Base-by-base conservation (phyloP, 164 flowering plant genomes). In the Vitis labrusca region DNA sequence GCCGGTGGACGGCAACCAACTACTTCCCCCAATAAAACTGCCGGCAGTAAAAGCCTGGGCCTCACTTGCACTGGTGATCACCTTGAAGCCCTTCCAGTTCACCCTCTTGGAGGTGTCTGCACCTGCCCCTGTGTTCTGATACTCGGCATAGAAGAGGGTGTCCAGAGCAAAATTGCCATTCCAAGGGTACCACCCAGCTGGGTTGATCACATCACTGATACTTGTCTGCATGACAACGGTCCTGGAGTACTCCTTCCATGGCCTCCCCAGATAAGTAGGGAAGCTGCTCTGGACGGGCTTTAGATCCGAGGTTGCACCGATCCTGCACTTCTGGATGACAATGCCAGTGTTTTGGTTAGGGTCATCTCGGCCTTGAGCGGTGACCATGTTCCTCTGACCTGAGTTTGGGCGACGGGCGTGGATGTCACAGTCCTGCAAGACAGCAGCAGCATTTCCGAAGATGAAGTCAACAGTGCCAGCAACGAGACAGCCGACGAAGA, bases 131-230 rank as follows among this genome's bases (percentile, higher is more conserved):
- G 72, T 82, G 60, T 94, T 94, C 86, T 71, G 64, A 72, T 79
- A 92, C 84, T 94, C 99, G 0, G 72, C 95, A 52, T 91, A 93
- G 32, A 70, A 89, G 37, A 90, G 75, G 0, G 94, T 83, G 65
- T 77, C 82, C 66, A 92, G 67, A 2, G 85, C 87, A 59, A 85
- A 82, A 27, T 77, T 67, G 1, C 84, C 91, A 10, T 84, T 78
- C 97, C 93, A 90, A 69, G 83, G 91, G 0, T 89, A 77, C 99
- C 99, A 94, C 17, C 99, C 99, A 50, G 83, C 84, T 0, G 94
- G 91, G 65, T 80, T 78, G 12, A 94, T 68, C 8, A 50, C 81
- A 9, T 76, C 60, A 47, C 88, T 81, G 50, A 94, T 71, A 59
- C 79, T 84, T 0, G 88, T 79, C 63, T 92, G 87, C 98, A 92